A percentile compares a stretch with the other conserved stretches of the same genome.
phyloP scores from a whole-genome alignment of 257 asterid genomes.

The Craterostigma plantagineum region DNA sequence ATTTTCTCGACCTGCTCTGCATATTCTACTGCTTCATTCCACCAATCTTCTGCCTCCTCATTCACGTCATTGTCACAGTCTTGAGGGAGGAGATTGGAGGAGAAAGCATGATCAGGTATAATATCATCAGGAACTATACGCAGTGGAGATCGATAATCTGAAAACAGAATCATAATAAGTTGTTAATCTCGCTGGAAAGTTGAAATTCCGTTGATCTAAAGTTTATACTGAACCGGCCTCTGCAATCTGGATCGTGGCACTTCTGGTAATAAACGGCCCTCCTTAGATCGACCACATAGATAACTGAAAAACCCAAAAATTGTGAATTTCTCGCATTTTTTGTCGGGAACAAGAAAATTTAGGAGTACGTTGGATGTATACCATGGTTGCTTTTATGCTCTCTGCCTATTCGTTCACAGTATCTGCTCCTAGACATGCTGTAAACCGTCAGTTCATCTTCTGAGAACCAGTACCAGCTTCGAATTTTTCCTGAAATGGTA shows the following conservation, averaged over 20 bases:
- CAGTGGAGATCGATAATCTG: slow-evolving; percentile 82
- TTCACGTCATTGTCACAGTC: slow-evolving; percentile 14
- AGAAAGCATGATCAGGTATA: slow-evolving; percentile 28
- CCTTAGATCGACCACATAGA: slow-evolving; percentile 71
- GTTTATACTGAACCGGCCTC: slow-evolving; percentile 25
- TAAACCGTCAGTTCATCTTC: slow-evolving; percentile 78
- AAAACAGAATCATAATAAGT: slow-evolving; percentile 4
- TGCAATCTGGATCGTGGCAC: slow-evolving; percentile 95
- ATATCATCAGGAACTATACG: slow-evolving; percentile 47
- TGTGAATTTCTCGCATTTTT: neutral
- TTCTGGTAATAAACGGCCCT: slow-evolving; percentile 79
- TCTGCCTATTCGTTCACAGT: slow-evolving; percentile 92
- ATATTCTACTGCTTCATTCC: slow-evolving; percentile 65
- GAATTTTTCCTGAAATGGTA: slow-evolving; percentile 72
- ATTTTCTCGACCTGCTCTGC: slow-evolving; percentile 59
- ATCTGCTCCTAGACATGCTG: slow-evolving; percentile 85
- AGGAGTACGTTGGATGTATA: slow-evolving; percentile 13
- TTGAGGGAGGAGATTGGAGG: slow-evolving; percentile 12
- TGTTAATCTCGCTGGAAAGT: slow-evolving; percentile 1
- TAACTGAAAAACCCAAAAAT: slow-evolving; percentile 29
- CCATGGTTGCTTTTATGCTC: slow-evolving; percentile 95
- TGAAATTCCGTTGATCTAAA: neutral
- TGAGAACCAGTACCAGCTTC: slow-evolving; percentile 92
- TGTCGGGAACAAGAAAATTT: neutral
- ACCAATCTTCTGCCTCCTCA: slow-evolving; percentile 45